Conservation (phyloP, 2,329 filamentous ascomycete genomes). For the Fusarium sp. region DNA sequence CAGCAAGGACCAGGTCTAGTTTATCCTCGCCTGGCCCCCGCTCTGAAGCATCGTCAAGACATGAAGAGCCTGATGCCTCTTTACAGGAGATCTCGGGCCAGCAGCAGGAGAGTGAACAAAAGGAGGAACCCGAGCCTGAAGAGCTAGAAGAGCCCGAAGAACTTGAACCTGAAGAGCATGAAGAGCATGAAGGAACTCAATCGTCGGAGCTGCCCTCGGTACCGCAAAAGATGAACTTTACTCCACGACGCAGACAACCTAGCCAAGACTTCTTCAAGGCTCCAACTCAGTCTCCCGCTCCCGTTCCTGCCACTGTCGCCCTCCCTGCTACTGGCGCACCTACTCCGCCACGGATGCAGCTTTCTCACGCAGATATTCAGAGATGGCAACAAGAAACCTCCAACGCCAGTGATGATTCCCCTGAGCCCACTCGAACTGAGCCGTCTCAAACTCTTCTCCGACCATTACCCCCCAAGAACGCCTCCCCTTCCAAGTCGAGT, state of each 20-base stretch:
- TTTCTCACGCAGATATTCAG: constrained; percentile 59
- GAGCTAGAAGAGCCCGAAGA: constrained; percentile 49
- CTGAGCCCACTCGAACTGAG: constrained; percentile 46
- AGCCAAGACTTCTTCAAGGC: constrained; percentile 59
- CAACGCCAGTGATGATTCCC: constrained; percentile 56
- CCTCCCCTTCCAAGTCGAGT: constrained; percentile 71
- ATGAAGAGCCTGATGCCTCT: constrained; percentile 18
- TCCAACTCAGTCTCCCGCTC: constrained; percentile 36
- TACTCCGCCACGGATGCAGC: constrained; percentile 60
- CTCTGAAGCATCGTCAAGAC: constrained; percentile 4
- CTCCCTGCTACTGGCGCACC: constrained; percentile 28
- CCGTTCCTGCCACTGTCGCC: constrained; percentile 34
- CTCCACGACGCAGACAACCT: constrained; percentile 58
- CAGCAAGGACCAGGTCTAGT: constrained; percentile 51
- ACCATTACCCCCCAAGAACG: constrained; percentile 65
- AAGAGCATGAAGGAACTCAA: constrained; percentile 52
- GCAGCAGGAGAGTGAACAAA: constrained; percentile 6
- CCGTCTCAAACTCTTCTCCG: constrained; percentile 59
- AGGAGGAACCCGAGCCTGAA: constrained; percentile 33
- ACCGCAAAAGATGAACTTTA: constrained; percentile 66
- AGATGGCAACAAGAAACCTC: constrained; percentile 61
- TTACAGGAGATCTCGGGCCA: constrained; percentile 17
- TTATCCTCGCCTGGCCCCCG: constrained; percentile 54
- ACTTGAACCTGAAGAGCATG: constrained; percentile 41
- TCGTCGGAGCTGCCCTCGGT: constrained; percentile 54